Evolutionary conservation across 495 filamentous ascomycete genomes (phyloP).

Genomic region (Trichocladium uniseriatum): DNA sequence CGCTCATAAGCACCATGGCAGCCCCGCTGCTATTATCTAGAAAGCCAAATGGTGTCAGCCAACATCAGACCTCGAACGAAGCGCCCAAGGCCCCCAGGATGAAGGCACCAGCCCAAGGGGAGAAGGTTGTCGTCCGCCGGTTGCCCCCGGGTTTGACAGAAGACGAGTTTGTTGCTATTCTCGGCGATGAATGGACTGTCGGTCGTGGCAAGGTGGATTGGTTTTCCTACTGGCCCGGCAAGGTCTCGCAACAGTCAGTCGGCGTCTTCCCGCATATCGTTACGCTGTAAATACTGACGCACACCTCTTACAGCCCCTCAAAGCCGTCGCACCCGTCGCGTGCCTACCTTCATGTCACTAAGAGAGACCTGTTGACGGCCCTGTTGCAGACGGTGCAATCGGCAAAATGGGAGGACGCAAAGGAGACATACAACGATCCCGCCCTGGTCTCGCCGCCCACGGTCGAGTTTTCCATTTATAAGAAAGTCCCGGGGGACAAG

Average conservation of each 20-base stretch:
- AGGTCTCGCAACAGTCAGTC: constrained; percentile 77
- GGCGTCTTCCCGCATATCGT: not conserved
- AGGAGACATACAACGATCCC: constrained; percentile 55
- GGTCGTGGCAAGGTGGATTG: constrained; percentile 77
- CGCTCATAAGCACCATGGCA: constrained; percentile 17
- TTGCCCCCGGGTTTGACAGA: constrained; percentile 80
- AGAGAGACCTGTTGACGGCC: constrained; percentile 45
- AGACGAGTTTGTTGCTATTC: constrained; percentile 57
- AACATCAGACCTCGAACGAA: constrained; percentile 37
- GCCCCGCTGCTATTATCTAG: constrained; percentile 29
- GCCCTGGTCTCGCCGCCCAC: constrained; percentile 63
- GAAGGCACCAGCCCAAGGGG: constrained; percentile 53
- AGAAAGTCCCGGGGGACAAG: constrained; percentile 59
- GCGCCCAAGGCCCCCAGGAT: constrained; percentile 37
- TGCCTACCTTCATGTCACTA: constrained; percentile 67
- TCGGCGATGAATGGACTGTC: constrained; percentile 78
- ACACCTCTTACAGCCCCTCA: constrained; percentile 46
- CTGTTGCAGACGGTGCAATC: constrained; percentile 59
- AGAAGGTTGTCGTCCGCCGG: constrained; percentile 79
- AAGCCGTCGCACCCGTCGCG: constrained; percentile 69
- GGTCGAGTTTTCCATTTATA: constrained; percentile 74
- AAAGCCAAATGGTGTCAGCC: constrained; percentile 23
- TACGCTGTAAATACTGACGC: constrained; percentile 10
- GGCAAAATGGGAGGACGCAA: constrained; percentile 62
- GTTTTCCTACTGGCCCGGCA: constrained; percentile 68